These are phyloP conservation scores for Paecilomyces fulvus DNA, from an alignment of 2,329 filamentous ascomycete species.

Conservation along the genomic window DNA sequence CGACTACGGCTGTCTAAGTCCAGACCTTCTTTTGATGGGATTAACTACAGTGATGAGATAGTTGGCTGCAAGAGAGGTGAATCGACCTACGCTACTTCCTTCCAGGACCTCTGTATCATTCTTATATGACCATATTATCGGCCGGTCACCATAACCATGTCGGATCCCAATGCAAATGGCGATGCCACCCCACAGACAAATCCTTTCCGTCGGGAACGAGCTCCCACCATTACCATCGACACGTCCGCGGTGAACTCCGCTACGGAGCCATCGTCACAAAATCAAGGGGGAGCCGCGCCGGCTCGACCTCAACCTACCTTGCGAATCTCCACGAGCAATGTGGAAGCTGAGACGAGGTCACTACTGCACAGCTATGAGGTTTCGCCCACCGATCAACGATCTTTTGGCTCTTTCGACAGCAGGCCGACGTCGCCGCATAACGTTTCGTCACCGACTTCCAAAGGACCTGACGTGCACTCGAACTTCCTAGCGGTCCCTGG, in stretches of 20 bases:
- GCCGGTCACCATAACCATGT: slow-evolving; percentile 18
- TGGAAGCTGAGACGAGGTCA: slow-evolving; percentile 22
- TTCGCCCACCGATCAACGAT: slow-evolving; percentile 44
- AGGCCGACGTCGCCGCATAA: slow-evolving; percentile 61
- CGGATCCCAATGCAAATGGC: slow-evolving; percentile 17
- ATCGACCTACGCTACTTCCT: neutral
- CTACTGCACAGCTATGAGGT: slow-evolving; percentile 22
- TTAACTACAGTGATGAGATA: neutral
- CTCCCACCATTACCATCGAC: slow-evolving; percentile 50
- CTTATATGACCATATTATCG: neutral
- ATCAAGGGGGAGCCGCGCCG: slow-evolving; percentile 26
- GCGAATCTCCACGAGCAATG: slow-evolving; percentile 29
- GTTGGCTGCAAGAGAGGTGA: neutral
- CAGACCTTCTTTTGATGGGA: neutral
- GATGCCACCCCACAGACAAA: slow-evolving; percentile 19
- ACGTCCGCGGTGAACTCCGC: slow-evolving; percentile 44
- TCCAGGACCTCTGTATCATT: neutral
- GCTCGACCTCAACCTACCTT: slow-evolving; percentile 27
- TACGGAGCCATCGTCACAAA: slow-evolving; percentile 20
- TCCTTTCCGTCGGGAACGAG: slow-evolving; percentile 35
- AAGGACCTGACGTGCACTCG: slow-evolving; percentile 41
- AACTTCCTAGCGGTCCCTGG: slow-evolving; percentile 58
- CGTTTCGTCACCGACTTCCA: slow-evolving; percentile 53
- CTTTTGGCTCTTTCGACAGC: slow-evolving; percentile 52
- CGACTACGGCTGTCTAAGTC: neutral